Evolutionary conservation across 2,329 filamentous ascomycete species (phyloP).

Genomic region (Blastomyces parvus): DNA sequence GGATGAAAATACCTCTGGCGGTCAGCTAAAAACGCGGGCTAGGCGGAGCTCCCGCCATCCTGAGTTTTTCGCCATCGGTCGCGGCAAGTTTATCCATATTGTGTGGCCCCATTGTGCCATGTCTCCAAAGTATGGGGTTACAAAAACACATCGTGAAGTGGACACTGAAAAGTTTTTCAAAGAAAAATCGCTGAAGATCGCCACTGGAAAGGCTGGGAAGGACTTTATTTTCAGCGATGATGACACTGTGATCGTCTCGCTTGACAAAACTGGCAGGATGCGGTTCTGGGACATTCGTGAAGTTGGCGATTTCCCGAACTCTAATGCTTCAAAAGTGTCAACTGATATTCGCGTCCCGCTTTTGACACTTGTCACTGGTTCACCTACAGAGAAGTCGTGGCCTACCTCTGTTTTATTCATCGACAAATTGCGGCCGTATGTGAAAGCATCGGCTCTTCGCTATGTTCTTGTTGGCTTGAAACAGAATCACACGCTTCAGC

Average conservation of each 20-base stretch:
- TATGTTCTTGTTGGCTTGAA: constrained; percentile 98
- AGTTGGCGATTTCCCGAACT: constrained; percentile 44
- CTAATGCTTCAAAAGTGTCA: constrained; percentile 37
- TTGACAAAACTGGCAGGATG: constrained; percentile 92
- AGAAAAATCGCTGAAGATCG: constrained; percentile 83
- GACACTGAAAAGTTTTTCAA: constrained; percentile 81
- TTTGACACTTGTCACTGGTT: constrained; percentile 76
- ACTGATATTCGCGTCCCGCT: constrained; percentile 78
- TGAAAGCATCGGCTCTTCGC: constrained; percentile 77
- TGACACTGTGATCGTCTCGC: constrained; percentile 83
- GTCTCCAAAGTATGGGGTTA: constrained; percentile 40
- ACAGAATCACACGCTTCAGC: constrained; percentile 95
- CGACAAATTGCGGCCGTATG: constrained; percentile 89
- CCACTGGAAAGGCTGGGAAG: constrained; percentile 95
- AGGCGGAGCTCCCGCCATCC: constrained; percentile 81
- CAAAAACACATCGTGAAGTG: constrained; percentile 50
- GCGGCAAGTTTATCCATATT: constrained; percentile 92
- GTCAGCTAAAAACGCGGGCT: constrained; percentile 89
- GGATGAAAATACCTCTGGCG: constrained; percentile 83
- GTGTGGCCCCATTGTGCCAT: constrained; percentile 55
- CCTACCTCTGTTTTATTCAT: constrained; percentile 92
- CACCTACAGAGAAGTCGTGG: constrained; percentile 86
- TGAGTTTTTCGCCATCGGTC: constrained; percentile 88
- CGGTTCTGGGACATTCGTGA: constrained; percentile 97
- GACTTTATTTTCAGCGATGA: constrained; percentile 98